Base-by-base conservation (phyloP, 768 basidiomycete species). In the Boletus huronensis region DNA sequence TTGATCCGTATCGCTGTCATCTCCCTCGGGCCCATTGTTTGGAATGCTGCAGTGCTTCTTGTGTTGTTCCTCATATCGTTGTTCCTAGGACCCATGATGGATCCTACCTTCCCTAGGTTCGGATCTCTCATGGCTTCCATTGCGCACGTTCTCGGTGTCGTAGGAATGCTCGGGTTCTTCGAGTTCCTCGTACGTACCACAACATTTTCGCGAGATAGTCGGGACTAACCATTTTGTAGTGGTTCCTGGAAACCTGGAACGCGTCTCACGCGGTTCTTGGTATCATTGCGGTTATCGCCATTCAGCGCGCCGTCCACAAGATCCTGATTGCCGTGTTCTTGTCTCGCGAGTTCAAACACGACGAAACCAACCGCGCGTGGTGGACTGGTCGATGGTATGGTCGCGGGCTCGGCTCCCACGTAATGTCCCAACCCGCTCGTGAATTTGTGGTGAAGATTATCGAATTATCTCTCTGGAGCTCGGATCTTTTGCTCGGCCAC, bases 321-420 rank as follows among this genome's bases (percentile, higher is more conserved):
- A 79, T 93, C 55, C 76, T 97, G 52, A 98, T 99, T 65, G 79
- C 95, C 0, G 88, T 96, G 57, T 93, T 95, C 82, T 77, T 98
- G 35, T 89, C 94, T 38, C 88, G 97, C 58, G 97, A 99, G 73
- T 97, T 97, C 82, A 99, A 99, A 76, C 94, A 98, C 69, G 97
- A 99, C 69, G 95, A 98, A 74, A 95, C 93, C 34, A 98, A 98
- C 75, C 81, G 93, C 26, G 95, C 95, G 7, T 99, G 96, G 96
- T 99, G 97, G 97, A 96, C 95, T 31, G 95, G 94, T 44, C 79
- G 86, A 67, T 98, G 97, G 97, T 96, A 94, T 70, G 95, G 95
- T 40, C 87, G 94, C 48, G 93, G 93, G 5, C 81, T 99, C 25
- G 95, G 96, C 40, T 66, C 82, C 5, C 87, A 93, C 69, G 93